Base-by-base conservation (phyloP, 768 basidiomycete genomes). In the Sporobolomyces roseus region DNA sequence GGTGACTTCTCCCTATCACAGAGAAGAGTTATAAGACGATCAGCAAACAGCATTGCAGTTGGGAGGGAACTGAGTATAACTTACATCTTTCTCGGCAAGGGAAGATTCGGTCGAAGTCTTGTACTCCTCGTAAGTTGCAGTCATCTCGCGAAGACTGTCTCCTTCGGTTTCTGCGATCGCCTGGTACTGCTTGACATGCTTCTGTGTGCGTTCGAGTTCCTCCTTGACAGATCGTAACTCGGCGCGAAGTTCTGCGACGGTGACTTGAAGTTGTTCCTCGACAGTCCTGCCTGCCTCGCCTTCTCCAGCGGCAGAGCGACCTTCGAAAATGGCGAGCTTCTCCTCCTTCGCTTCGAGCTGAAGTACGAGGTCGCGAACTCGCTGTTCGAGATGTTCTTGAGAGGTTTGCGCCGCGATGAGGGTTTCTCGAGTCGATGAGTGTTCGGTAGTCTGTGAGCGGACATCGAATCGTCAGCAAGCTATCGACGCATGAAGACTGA, bases 291-390 rank as follows among this genome's bases (percentile, higher is more conserved):
- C 83, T 55, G 55, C 27, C 25, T 61, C 74, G 17, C 62, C 72
- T 16, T 78, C 61, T 27, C 80, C 79, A 51, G 72, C 68, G 8
- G 76, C 51, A 4, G 78, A 74, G 55, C 88, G 82, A 43, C 89
- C 85, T 75, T 93, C 91, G 74, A 91, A 93, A 3, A 93, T 89
- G 2, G 90, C 82, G 32, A 93, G 83, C 78, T 92, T 93, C 81
- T 92, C 91, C 52, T 86, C 84, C 63, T 86, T 86, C 35, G 88
- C 88, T 70, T 88, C 85, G 8, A 90, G 78, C 69, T 88, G 86
- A 38, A 80, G 82, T 25, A 78, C 79, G 36, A 90, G 79, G 46
- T 87, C 85, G 25, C 84, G 83, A 8, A 86, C 82, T 32, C 87
- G 86, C 70, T 88, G 85, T 77, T 90, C 86, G 9, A 91, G 82